A percentile compares a stretch with the other conserved stretches of the same genome.
Evolutionary conservation across 495 filamentous ascomycete genomes (phyloP).

Genomic region (Hypoxylon subgilvum): DNA sequence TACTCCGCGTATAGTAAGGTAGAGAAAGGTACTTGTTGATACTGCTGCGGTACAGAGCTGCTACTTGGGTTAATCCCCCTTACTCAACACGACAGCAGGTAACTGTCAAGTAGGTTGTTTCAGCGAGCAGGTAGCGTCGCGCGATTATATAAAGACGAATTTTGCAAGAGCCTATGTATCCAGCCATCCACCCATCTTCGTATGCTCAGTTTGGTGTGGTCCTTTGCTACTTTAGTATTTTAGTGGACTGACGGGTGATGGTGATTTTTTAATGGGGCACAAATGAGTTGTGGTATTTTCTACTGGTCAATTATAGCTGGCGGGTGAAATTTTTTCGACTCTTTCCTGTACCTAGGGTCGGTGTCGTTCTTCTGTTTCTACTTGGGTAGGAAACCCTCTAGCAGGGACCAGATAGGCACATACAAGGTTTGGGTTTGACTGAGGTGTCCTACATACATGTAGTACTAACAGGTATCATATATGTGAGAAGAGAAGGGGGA

Average conservation of each 20-base stretch:
- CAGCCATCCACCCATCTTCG: no score
- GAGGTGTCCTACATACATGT: slow-evolving; percentile 15
- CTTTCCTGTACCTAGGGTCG: background rate
- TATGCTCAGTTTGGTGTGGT: no score
- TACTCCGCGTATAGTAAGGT: no score
- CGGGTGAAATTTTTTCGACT: slow-evolving; percentile 19
- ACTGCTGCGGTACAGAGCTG: no score
- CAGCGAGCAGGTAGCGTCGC: no score
- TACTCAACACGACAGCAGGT: no score
- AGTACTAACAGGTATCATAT: no score
- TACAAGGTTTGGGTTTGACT: slow-evolving; percentile 20
- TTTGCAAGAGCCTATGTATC: background rate
- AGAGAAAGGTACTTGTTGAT: background rate
- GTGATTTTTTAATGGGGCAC: slow-evolving; percentile 30
- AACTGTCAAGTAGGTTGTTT: no score
- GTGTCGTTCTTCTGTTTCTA: slow-evolving; percentile 17
- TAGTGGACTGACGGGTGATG: slow-evolving; percentile 20
- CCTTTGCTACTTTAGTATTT: background rate
- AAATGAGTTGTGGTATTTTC: slow-evolving; percentile 30
- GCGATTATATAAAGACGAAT: no score
- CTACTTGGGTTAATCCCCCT: no score
- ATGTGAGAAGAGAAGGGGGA: slow-evolving; percentile 8
- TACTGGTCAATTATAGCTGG: slow-evolving; percentile 26
- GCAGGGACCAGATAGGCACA: slow-evolving; percentile 10
- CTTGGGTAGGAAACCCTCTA: slow-evolving; percentile 22